Evolutionary conservation across 495 filamentous ascomycete genomes (phyloP).

Genomic region (Xeromyces bisporus): DNA sequence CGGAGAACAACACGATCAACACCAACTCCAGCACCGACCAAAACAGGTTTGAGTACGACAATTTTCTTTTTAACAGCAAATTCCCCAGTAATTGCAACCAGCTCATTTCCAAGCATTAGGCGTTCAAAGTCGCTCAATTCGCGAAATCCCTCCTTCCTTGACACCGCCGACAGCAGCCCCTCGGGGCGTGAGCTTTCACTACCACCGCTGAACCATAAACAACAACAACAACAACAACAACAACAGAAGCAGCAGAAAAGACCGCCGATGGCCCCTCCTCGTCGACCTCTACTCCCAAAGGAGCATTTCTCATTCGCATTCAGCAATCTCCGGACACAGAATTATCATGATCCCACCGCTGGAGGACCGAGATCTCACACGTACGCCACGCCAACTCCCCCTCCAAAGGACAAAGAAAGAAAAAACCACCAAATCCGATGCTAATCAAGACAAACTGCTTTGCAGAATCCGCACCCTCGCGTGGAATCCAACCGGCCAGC

Average conservation of each 20-base stretch:
- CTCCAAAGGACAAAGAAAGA: neutral
- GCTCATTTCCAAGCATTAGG: too few species aligned
- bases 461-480: constrained; percentile 51
- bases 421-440: neutral
- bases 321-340: constrained; percentile 38
- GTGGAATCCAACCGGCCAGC: constrained; percentile 76
- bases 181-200: constrained; percentile 5
- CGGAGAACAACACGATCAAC: too few species aligned
- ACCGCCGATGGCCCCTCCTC: constrained; percentile 34
- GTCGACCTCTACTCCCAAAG: constrained; percentile 40
- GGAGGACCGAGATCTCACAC: constrained; percentile 35
- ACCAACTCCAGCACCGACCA: too few species aligned
- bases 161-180: constrained; percentile 3
- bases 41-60: too few species aligned
- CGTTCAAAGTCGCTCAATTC: neutral
- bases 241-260: constrained; percentile 5
- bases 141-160: neutral
- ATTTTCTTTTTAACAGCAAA: too few species aligned
- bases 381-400: constrained; percentile 11
- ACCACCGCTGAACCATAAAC: constrained; percentile 3
- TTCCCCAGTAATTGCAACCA: too few species aligned
- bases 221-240: constrained; percentile 6
- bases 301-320: constrained; percentile 46
- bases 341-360: constrained; percentile 42
- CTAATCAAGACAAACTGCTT: neutral